A percentile compares a stretch with the other conserved stretches of the same genome.
Evolutionary conservation across 352 stramenopile species (phyloP).

Genomic region (Phytophthora chlamydospora): DNA sequence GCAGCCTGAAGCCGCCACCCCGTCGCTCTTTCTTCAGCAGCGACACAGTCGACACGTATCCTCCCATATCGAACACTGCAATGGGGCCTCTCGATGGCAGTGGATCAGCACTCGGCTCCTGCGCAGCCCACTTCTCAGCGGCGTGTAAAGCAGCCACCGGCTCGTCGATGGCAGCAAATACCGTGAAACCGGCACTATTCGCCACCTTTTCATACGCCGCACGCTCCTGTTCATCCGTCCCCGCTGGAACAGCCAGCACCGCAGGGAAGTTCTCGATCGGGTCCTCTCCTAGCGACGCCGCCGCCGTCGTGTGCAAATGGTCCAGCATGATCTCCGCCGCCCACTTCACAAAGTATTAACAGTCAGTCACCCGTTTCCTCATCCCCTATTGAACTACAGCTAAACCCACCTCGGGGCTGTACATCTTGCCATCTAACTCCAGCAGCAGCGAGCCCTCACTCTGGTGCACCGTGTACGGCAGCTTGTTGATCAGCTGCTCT

Average conservation of each 20-base stretch:
- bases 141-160: conserved; percentile 68
- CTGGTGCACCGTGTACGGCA: conserved; percentile 48
- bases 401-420: conserved; percentile 58
- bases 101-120: conserved; percentile 38
- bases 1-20: conserved; percentile 37
- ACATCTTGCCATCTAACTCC: conserved; percentile 57
- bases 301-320: conserved; percentile 50
- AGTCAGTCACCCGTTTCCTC: conserved; percentile 1
- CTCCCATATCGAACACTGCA: conserved; percentile 77
- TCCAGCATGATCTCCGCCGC: conserved; percentile 66
- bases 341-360: conserved; percentile 41
- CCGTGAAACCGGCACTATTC: conserved; percentile 57
- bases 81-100: conserved; percentile 38
- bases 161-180: conserved; percentile 64
- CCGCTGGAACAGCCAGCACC: conserved; percentile 56
- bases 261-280: conserved; percentile 49
- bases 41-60: conserved; percentile 59
- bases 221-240: conserved; percentile 40
- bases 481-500: conserved; percentile 40
- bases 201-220: conserved; percentile 54
- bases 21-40: conserved; percentile 46
- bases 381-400: background rate
- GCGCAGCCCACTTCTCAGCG: conserved; percentile 40
- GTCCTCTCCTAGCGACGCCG: conserved; percentile 51
- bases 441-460: conserved; percentile 35